Evolutionary conservation across 495 filamentous ascomycete genomes (phyloP).

Genomic region (Penicillium crystallinum): DNA sequence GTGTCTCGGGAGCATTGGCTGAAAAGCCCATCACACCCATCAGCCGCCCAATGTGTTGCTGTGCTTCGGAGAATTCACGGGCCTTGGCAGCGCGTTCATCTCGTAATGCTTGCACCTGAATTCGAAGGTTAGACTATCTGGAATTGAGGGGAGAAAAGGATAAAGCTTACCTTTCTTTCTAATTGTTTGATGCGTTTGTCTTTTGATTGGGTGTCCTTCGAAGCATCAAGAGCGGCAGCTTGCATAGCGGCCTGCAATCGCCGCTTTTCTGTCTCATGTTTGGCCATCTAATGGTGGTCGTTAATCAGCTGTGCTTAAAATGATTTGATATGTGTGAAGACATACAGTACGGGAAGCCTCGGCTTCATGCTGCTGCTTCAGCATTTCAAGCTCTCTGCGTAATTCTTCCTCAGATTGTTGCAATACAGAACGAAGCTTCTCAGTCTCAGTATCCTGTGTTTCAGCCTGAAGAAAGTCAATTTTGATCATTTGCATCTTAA

Average conservation of each 20-base stretch:
- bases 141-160: neutral
- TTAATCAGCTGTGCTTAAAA: neutral
- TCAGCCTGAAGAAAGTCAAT: slow-evolving; percentile 19
- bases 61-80: slow-evolving; percentile 46
- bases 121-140: neutral
- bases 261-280: slow-evolving; percentile 22
- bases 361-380: slow-evolving; percentile 14
- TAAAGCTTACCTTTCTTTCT: slow-evolving; percentile 35
- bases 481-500: neutral
- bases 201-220: slow-evolving; percentile 32
- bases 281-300: slow-evolving; percentile 12
- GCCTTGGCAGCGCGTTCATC: slow-evolving; percentile 40
- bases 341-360: slow-evolving; percentile 22
- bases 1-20: slow-evolving; percentile 16
- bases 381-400: slow-evolving; percentile 12
- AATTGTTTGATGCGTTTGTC: slow-evolving; percentile 33
- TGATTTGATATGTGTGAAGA: neutral
- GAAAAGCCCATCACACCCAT: slow-evolving; percentile 46
- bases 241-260: slow-evolving; percentile 26
- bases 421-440: slow-evolving; percentile 18
- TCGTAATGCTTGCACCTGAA: slow-evolving; percentile 36
- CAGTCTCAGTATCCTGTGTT: slow-evolving; percentile 16
- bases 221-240: slow-evolving; percentile 16
- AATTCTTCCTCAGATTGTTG: slow-evolving; percentile 19
- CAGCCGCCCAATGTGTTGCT: slow-evolving; percentile 43